Conservation (phyloP, 2,329 filamentous ascomycete species). For the Penicillium sp. region DNA sequence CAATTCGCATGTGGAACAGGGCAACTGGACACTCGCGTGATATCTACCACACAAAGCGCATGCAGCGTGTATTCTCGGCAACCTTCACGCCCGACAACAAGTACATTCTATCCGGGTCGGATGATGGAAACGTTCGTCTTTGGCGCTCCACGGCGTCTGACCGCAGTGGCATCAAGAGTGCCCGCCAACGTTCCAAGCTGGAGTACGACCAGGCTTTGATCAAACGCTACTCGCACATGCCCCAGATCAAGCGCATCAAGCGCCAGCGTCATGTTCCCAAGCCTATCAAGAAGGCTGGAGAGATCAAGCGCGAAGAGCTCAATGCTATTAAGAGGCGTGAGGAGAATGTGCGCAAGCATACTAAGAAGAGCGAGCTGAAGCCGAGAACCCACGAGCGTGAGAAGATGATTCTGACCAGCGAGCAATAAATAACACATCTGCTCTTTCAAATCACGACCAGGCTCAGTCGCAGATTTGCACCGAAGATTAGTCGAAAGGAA, state of each 20-base stretch:
- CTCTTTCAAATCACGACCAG: constrained; percentile 6
- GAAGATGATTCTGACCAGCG: constrained; percentile 80
- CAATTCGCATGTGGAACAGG: constrained; percentile 80
- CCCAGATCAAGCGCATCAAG: constrained; percentile 87
- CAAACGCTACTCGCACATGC: constrained; percentile 89
- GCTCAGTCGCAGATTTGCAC: constrained; percentile 10
- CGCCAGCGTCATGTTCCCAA: constrained; percentile 89
- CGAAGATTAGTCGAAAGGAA: not conserved
- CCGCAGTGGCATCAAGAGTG: constrained; percentile 80
- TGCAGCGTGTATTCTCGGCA: constrained; percentile 89
- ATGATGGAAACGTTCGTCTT: constrained; percentile 87
- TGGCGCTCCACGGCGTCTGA: constrained; percentile 88
- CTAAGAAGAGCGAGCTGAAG: constrained; percentile 75
- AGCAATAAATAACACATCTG: constrained; percentile 49
- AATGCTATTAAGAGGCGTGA: constrained; percentile 84
- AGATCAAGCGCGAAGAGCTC: constrained; percentile 91
- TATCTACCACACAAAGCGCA: constrained; percentile 95
- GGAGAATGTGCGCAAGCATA: constrained; percentile 92
- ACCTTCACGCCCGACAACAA: constrained; percentile 86
- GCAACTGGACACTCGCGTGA: constrained; percentile 82
- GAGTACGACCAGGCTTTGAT: constrained; percentile 89
- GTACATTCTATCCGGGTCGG: constrained; percentile 86
- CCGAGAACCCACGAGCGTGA: constrained; percentile 75
- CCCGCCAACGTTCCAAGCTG: constrained; percentile 79
- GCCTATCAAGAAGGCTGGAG: constrained; percentile 89